phyloP scores from a whole-genome alignment of 345 rosid genomes.

The Cochlearia excelsa region DNA sequence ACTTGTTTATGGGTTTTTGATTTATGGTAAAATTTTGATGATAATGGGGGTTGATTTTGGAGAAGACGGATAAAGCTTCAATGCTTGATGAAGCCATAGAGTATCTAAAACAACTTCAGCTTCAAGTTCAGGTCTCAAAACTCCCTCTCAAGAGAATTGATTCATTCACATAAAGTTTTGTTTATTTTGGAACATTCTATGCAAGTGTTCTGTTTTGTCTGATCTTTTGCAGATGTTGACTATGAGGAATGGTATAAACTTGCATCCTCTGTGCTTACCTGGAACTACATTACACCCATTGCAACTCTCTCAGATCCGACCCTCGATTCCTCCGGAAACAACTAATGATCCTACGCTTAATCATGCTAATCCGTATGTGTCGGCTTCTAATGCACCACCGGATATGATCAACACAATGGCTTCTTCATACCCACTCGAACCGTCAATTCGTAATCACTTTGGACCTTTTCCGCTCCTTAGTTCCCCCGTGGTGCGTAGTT shows the following conservation, averaged over 20 bases:
- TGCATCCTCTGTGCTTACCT: constrained; percentile 65
- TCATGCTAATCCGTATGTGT: constrained; percentile 42
- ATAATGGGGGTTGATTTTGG: background rate
- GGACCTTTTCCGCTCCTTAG: constrained; percentile 44
- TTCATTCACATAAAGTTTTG: background rate
- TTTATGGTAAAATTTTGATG: too few relatives aligned
- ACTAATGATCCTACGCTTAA: constrained; percentile 30
- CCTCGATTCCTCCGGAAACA: constrained; percentile 39
- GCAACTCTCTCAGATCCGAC: constrained; percentile 38
- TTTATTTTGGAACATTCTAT: background rate
- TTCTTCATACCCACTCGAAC: constrained; percentile 50
- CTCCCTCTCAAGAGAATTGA: background rate
- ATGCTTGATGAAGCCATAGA: constrained; percentile 97
- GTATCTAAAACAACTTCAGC: constrained; percentile 92
- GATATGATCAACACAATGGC: constrained; percentile 36
- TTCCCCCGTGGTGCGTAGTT: constrained; percentile 47
- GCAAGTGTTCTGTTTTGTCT: background rate
- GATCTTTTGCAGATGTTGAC: constrained; percentile 59
- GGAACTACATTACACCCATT: constrained; percentile 49
- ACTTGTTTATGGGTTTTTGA: background rate
- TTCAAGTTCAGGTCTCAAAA: constrained; percentile 75
- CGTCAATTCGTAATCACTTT: constrained; percentile 53
- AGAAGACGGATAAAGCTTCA: constrained; percentile 90
- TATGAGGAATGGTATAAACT: constrained; percentile 69
- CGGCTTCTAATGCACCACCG: constrained; percentile 42